These are phyloP conservation scores for Ceratocystis alfenasii DNA, from an alignment of 2,329 filamentous ascomycete species.

Conservation along the genomic window DNA sequence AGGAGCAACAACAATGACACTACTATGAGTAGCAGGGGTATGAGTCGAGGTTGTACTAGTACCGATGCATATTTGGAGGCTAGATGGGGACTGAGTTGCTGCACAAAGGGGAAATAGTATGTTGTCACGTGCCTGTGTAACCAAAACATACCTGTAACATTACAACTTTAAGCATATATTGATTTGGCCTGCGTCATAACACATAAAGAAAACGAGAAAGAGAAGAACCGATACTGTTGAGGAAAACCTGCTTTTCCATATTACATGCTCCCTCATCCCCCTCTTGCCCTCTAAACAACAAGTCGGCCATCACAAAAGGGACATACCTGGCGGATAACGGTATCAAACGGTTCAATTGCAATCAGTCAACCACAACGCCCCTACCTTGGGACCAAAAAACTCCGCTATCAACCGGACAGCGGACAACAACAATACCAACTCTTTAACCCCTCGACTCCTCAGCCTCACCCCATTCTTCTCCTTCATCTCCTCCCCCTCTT, in stretches of 20 bases:
- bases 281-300: not conserved
- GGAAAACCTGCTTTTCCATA: not conserved
- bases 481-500: not conserved
- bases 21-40: too few relatives aligned
- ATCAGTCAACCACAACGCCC: slow-evolving; percentile 16
- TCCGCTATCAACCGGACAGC: not conserved
- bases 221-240: not conserved
- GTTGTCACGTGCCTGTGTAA: not conserved
- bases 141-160: slow-evolving; percentile 4
- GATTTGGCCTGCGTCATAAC: not conserved
- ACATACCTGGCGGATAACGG: slow-evolving; percentile 2
- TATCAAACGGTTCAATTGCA: slow-evolving; percentile 22
- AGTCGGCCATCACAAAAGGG: not conserved
- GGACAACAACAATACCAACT: not conserved
- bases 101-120: not conserved
- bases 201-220: not conserved
- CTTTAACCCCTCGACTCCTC: not conserved
- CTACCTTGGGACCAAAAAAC: slow-evolving; percentile 6
- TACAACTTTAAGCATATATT: slow-evolving; percentile 3
- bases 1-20: too few relatives aligned
- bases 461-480: not conserved
- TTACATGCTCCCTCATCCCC: not conserved
- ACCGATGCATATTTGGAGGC: too few relatives aligned
- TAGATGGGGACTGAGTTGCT: too few relatives aligned
- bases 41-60: too few relatives aligned